These are phyloP conservation scores for Talaromyces funiculosus DNA, from an alignment of 2,329 filamentous ascomycete genomes.

Conservation along the genomic window DNA sequence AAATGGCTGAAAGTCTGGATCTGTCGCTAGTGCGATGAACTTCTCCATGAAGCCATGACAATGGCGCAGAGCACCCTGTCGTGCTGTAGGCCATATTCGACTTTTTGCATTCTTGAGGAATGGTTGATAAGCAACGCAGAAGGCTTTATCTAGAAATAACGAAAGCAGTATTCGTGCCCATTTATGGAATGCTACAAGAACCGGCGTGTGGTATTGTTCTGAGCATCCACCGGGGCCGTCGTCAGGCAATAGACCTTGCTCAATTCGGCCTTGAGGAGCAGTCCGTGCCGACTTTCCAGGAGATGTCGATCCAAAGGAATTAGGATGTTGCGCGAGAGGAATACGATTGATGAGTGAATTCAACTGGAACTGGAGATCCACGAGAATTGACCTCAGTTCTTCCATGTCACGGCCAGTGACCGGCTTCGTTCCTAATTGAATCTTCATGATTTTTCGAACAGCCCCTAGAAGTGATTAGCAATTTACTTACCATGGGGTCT, in stretches of 20 bases:
- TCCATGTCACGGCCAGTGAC: constrained; percentile 42
- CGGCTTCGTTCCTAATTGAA: constrained; percentile 41
- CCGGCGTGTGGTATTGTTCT: constrained; percentile 40
- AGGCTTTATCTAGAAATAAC: constrained; percentile 43
- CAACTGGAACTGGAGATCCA: constrained; percentile 38
- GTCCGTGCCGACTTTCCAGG: constrained; percentile 23
- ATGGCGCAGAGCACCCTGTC: constrained; percentile 43
- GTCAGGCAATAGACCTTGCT: constrained; percentile 27
- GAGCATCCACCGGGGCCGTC: constrained; percentile 32
- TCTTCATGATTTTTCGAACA: constrained; percentile 39
- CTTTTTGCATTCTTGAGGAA: constrained; percentile 46
- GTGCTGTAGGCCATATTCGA: constrained; percentile 42
- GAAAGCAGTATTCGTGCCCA: constrained; percentile 43
- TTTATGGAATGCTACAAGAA: constrained; percentile 42
- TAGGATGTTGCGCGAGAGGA: constrained; percentile 25
- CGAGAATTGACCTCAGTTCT: constrained; percentile 37
- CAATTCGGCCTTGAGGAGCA: constrained; percentile 24
- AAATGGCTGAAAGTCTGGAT: constrained; percentile 44
- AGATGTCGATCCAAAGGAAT: constrained; percentile 11
- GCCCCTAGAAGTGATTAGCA: constrained; percentile 26
- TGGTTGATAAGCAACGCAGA: constrained; percentile 44
- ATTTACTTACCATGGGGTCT: neutral
- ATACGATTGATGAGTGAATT: constrained; percentile 41
- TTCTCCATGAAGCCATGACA: constrained; percentile 47
- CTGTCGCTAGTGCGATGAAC: constrained; percentile 43